Conservation (phyloP, 345 rosid species). For the Limnanthes douglasii region DNA sequence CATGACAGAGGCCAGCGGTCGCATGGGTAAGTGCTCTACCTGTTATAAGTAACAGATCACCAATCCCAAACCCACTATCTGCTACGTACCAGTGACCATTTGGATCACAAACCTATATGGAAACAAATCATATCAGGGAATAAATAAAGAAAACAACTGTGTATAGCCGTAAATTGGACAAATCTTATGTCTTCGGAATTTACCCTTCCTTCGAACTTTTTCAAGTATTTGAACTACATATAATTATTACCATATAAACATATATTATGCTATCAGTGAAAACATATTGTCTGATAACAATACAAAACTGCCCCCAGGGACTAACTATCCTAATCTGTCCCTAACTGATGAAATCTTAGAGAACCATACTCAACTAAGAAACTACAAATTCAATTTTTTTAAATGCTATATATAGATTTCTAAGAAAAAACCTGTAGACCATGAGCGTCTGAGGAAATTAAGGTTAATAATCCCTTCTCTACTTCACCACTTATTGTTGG, state of each 20-base stretch:
- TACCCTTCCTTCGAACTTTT: too few relatives aligned
- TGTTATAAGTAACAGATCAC: conserved; percentile 72
- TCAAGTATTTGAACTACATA: too few relatives aligned
- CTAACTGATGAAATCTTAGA: too few relatives aligned
- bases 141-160: conserved; percentile 4
- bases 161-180: too few relatives aligned
- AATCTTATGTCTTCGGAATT: too few relatives aligned
- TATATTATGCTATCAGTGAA: too few relatives aligned
- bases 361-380: too few relatives aligned
- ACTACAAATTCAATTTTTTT: too few relatives aligned
- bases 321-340: too few relatives aligned
- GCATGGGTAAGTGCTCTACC: conserved; percentile 92
- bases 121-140: conserved; percentile 9
- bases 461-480: conserved; percentile 83
- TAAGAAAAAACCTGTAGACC: conserved; percentile 54
- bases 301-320: too few relatives aligned
- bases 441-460: conserved; percentile 67
- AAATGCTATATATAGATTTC: not conserved
- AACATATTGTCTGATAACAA: too few relatives aligned
- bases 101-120: conserved; percentile 84
- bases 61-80: conserved; percentile 58
- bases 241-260: too few relatives aligned
- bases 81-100: conserved; percentile 95
- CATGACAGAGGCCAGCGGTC: conserved; percentile 94
- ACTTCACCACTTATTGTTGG: conserved; percentile 44